Percentiles rank a stretch among this genome's conserved stretches.
phyloP scores from a whole-genome alignment of 495 filamentous ascomycete species.

The Aspergillus indologenus region DNA sequence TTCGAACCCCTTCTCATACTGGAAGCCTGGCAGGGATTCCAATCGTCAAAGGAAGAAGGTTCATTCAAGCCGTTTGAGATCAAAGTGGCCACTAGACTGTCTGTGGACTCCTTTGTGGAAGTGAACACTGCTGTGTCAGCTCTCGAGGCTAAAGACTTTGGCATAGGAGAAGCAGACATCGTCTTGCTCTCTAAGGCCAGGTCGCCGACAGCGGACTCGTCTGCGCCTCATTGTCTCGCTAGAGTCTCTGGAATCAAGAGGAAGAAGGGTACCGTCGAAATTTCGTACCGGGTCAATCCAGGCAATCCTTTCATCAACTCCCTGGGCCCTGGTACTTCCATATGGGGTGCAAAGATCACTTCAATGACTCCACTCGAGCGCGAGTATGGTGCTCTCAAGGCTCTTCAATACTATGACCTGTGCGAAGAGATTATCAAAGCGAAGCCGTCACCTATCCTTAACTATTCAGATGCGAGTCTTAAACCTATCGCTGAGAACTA shows the following conservation, averaged over 20 bases:
- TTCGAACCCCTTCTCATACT: constrained; percentile 89
- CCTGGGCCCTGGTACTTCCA: constrained; percentile 56
- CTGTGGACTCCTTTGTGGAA: constrained; percentile 89
- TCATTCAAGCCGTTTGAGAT: constrained; percentile 75
- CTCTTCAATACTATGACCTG: constrained; percentile 90
- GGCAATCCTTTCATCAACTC: constrained; percentile 51
- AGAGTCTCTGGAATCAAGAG: constrained; percentile 73
- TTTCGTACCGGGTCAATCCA: constrained; percentile 78
- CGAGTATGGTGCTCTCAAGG: constrained; percentile 87
- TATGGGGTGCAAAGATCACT: constrained; percentile 74
- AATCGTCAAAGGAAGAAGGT: constrained; percentile 83
- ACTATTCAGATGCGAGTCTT: constrained; percentile 69
- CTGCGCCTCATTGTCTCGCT: constrained; percentile 77
- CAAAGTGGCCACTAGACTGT: constrained; percentile 79
- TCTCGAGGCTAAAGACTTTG: constrained; percentile 63
- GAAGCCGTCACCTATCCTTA: constrained; percentile 81
- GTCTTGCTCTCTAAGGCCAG: constrained; percentile 73
- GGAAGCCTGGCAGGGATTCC: constrained; percentile 93
- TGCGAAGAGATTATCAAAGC: constrained; percentile 86
- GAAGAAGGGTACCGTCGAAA: constrained; percentile 74
- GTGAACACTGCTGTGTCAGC: constrained; percentile 77
- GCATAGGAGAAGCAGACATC: constrained; percentile 81
- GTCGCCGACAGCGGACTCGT: constrained; percentile 58
- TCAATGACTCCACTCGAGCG: constrained; percentile 90
- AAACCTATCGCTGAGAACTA: constrained; percentile 68